Percentiles rank a stretch among this genome's conserved stretches.
phyloP scores from a whole-genome alignment of 139 green algal species.

The Gonium pectorale region DNA sequence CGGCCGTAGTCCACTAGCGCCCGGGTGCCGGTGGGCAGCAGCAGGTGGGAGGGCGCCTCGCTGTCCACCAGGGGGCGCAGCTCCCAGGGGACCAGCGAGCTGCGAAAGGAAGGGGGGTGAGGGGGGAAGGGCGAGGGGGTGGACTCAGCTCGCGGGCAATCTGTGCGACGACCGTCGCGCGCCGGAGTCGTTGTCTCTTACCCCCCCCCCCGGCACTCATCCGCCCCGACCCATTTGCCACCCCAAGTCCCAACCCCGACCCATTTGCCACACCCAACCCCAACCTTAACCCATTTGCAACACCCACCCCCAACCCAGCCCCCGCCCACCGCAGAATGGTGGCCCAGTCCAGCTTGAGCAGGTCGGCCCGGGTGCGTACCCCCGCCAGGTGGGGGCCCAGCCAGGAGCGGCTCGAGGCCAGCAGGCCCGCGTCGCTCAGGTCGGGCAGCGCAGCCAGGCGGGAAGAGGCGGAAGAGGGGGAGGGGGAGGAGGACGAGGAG shows the following conservation, averaged over 20 bases:
- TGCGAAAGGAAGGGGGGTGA: neutral
- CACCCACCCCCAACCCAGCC: neutral
- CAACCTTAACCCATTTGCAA: neutral
- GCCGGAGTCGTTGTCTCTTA: too few relatives aligned
- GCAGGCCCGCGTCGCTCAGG: conserved; percentile 58
- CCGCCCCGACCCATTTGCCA: neutral
- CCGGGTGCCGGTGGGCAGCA: conserved; percentile 52
- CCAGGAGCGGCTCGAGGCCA: conserved; percentile 44
- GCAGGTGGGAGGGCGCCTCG: conserved; percentile 55
- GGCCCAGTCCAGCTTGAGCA: conserved; percentile 40
- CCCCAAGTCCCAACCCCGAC: too few relatives aligned
- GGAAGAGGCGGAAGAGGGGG: neutral
- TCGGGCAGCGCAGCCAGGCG: conserved; percentile 60
- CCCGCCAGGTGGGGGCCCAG: conserved; percentile 59
- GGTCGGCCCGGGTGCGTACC: conserved; percentile 41
- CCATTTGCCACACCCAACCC: neutral
- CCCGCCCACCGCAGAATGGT: conserved; percentile 48
- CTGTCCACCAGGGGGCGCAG: conserved; percentile 52
- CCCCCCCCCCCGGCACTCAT: neutral
- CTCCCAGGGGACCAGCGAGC: conserved; percentile 49
- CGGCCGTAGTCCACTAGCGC: conserved; percentile 57
- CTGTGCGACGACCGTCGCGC: too few relatives aligned
- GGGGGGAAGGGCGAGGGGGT: neutral
- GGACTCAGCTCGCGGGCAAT: too few relatives aligned
- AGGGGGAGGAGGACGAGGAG: neutral